Evolutionary conservation across 305 asterid genomes (phyloP), one percentile per base, ranked within the genome.

Genomic region (Fraxinus angustifolia): DNA sequence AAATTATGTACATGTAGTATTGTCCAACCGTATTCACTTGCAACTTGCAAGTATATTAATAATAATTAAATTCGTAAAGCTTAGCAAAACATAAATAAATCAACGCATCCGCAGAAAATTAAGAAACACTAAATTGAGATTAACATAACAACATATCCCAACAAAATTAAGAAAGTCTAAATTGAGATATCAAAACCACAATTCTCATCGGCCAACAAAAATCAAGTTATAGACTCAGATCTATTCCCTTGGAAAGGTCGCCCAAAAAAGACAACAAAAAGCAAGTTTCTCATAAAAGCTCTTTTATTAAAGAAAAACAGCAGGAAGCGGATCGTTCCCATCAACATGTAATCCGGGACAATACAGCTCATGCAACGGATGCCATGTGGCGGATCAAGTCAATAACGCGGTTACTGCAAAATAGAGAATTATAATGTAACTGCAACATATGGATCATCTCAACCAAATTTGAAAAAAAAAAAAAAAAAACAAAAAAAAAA

Each of bases 361-460:
- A 65, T 3, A 26, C 23, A 68, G 79, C 67, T 84, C 56, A 86
- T 19, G 86, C 84, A 74, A 81, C 91, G 8, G 90, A 83, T 26
- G 93, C 88, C 94, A 92, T 92, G 86, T 92, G 97, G 0, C 95
- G 91, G 75, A 92, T 82, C 92, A 92, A 85, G 86, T 92, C 95
- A 31, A 92, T 65, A 1, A 92, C 95, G 2, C 97, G 95, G 85
- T 90, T 91, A 56, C 95, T 92, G 93, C 90, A 65, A 33, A 10
- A 8, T 45, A 35, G 28, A 60, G 0, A 21, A 67, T 53, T 73
- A 35, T 3, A 8, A 73, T 6, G 78, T 65, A 2, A 33, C 73
- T 31, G 6, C 75, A 60, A 77, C 14, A 4, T 28, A 30, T 16
- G 8, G 75, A 2, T 12, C 0, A 10, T 1, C 50, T 70, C 35